Conservation (phyloP, 305 asterid genomes). For the Fraxinus sp. region DNA sequence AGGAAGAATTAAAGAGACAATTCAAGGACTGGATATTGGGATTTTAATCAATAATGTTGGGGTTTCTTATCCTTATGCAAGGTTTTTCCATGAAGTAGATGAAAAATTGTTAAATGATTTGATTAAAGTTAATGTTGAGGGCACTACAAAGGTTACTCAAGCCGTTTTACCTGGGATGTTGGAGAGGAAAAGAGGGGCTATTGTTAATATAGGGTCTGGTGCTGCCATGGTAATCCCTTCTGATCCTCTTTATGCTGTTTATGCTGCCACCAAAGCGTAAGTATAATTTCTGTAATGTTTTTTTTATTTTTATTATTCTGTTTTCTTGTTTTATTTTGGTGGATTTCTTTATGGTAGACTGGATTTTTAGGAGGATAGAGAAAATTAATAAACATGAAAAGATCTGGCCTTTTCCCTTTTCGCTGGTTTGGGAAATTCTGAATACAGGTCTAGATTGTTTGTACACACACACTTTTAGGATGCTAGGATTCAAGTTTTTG, state of each 20-base stretch:
- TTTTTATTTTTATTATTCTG: not conserved
- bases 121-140: constrained; percentile 83
- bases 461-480: not conserved
- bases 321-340: not conserved
- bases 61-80: constrained; percentile 79
- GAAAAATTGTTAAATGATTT: constrained; percentile 60
- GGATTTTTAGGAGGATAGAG: not conserved
- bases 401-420: not conserved
- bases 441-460: not conserved
- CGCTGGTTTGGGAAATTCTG: not conserved
- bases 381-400: not conserved
- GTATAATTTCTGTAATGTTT: constrained; percentile 29
- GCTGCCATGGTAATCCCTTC: constrained; percentile 77
- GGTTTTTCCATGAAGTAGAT: constrained; percentile 87
- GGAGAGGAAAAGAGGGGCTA: constrained; percentile 74
- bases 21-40: constrained; percentile 79
- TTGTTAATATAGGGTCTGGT: constrained; percentile 92
- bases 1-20: constrained; percentile 54
- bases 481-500: not conserved
- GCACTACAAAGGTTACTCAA: constrained; percentile 75
- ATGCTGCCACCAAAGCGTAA: constrained; percentile 91
- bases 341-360: not conserved
- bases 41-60: constrained; percentile 81
- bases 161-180: constrained; percentile 88
- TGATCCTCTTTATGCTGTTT: constrained; percentile 87